Percentiles rank a stretch among this genome's conserved stretches.
These are phyloP conservation scores for Fusarium penzigii DNA, from an alignment of 2,329 filamentous ascomycete species.

Conservation along the genomic window DNA sequence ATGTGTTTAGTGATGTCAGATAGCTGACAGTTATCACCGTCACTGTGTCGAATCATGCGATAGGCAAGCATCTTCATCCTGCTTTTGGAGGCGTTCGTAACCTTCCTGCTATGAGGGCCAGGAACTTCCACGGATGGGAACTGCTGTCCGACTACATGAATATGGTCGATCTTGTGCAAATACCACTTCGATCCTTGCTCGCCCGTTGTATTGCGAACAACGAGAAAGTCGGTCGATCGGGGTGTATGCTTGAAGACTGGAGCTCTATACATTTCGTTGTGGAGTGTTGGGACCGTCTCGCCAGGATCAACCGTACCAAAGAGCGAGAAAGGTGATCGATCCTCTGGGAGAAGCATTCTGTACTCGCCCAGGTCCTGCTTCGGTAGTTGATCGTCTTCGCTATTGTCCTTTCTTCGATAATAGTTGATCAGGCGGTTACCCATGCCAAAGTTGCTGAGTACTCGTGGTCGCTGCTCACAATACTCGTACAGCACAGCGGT, in stretches of 20 bases:
- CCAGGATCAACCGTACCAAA: constrained; percentile 93
- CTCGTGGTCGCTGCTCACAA: constrained; percentile 87
- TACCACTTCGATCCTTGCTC: constrained; percentile 78
- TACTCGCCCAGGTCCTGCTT: constrained; percentile 88
- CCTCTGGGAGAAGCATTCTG: constrained; percentile 83
- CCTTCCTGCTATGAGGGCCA: constrained; percentile 88
- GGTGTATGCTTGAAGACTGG: constrained; percentile 87
- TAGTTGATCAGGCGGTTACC: constrained; percentile 96
- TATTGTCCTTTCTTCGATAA: constrained; percentile 77
- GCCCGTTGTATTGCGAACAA: constrained; percentile 80
- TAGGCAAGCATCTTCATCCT: constrained; percentile 95
- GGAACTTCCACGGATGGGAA: constrained; percentile 92
- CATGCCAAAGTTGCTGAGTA: constrained; percentile 97
- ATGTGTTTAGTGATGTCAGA: constrained; percentile 91
- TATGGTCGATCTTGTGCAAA: constrained; percentile 84
- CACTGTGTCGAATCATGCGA: constrained; percentile 78
- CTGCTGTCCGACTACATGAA: constrained; percentile 89
- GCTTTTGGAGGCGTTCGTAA: constrained; percentile 96
- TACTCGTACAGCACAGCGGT: constrained; percentile 89
- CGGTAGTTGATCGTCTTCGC: constrained; percentile 73
- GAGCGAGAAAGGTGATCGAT: constrained; percentile 92
- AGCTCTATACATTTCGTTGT: constrained; percentile 94
- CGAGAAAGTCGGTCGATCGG: constrained; percentile 80
- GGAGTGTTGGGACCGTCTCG: constrained; percentile 85
- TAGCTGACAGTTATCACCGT: constrained; percentile 68